Conservation (phyloP, 345 rosid species). For the Eucalyptus polybractea region DNA sequence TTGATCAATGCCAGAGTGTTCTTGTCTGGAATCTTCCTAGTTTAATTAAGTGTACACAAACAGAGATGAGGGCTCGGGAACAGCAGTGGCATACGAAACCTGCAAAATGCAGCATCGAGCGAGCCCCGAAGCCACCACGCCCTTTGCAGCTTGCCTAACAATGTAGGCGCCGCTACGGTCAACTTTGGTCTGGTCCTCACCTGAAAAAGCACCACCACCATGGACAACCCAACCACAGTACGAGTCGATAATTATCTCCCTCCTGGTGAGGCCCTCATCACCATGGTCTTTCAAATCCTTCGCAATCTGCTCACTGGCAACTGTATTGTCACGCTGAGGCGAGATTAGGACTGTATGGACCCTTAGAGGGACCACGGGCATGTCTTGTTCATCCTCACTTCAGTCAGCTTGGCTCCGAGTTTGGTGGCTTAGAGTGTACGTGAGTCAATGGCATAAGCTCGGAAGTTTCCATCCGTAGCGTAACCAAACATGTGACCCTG, state of each 20-base stretch:
- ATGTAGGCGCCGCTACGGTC: slow-evolving; percentile 5
- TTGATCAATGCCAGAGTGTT: not conserved
- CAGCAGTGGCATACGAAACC: slow-evolving; percentile 6
- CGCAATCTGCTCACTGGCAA: too few species aligned
- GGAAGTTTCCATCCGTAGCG: slow-evolving; percentile 7
- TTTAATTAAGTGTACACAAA: not conserved
- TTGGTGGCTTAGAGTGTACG: not conserved
- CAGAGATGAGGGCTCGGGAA: not conserved
- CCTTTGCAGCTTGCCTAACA: slow-evolving; percentile 8
- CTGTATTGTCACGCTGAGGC: too few species aligned
- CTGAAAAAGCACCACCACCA: too few species aligned
- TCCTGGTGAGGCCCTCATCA: too few species aligned
- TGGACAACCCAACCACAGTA: too few species aligned
- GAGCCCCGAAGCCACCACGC: slow-evolving; percentile 9
- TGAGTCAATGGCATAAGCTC: slow-evolving; percentile 11
- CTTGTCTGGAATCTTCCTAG: slow-evolving; percentile 6
- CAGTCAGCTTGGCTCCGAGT: slow-evolving; percentile 1
- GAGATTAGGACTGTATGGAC: too few species aligned
- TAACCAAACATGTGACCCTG: slow-evolving; percentile 16
- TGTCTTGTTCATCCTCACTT: slow-evolving; percentile 4
- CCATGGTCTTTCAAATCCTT: too few species aligned
- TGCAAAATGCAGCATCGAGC: slow-evolving; percentile 8
- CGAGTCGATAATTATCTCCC: too few species aligned
- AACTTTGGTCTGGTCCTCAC: not conserved
- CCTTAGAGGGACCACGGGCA: not conserved